Conservation (phyloP, 1,284 basidiomycete species). For the Cerrena zonata region DNA sequence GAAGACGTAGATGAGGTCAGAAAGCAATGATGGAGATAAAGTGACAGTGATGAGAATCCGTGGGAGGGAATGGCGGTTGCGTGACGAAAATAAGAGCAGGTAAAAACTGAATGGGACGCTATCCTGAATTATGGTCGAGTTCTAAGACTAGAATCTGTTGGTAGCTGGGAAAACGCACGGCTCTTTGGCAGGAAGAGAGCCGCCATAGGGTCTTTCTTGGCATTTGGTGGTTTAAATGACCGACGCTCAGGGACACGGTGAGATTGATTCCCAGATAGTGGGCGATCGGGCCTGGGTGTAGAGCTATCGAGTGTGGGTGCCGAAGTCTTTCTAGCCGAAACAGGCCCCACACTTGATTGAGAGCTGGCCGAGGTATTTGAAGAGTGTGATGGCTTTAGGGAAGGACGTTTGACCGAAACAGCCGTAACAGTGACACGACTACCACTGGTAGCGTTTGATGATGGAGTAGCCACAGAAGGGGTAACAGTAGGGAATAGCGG, state of each 20-base stretch:
- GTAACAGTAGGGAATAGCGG: slow-evolving; percentile 31
- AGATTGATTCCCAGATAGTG: neutral
- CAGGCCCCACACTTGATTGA: neutral
- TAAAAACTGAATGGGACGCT: neutral
- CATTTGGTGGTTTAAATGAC: slow-evolving; percentile 15
- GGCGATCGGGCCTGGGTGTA: neutral
- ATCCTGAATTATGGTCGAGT: slow-evolving; percentile 11
- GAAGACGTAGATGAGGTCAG: too few species aligned
- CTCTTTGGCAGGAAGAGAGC: slow-evolving; percentile 72
- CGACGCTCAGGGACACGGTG: neutral
- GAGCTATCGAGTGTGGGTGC: neutral
- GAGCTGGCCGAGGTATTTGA: neutral
- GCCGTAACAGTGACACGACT: slow-evolving; percentile 28
- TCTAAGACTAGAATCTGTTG: slow-evolving; percentile 21
- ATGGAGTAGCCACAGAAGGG: slow-evolving; percentile 19
- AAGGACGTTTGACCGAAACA: slow-evolving; percentile 16
- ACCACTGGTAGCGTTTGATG: slow-evolving; percentile 15
- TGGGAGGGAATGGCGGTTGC: neutral
- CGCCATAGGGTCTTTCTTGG: slow-evolving; percentile 61
- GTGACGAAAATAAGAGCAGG: neutral
- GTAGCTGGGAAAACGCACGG: slow-evolving; percentile 57
- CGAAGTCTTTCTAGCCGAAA: neutral
- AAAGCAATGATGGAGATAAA: too few species aligned
- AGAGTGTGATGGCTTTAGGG: neutral
- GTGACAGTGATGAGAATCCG: too few species aligned